Base-by-base conservation (phyloP, 1,139 yeast species). In the Martiniozyma asiatica region DNA sequence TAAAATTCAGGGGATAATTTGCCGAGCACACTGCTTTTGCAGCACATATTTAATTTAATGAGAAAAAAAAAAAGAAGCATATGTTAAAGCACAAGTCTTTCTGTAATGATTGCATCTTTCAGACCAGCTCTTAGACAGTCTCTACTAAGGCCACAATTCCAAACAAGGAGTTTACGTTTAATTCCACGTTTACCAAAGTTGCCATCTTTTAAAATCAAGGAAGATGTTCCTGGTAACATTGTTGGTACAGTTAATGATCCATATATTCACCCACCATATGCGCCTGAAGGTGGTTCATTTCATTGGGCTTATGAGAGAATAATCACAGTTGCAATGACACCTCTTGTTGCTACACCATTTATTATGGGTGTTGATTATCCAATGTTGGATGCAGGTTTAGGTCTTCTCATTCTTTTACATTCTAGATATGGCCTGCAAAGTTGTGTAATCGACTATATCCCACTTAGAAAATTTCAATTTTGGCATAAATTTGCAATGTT, bases 181-280 rank as follows among this genome's bases (percentile, higher is more conserved):
- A 35, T 30, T 27, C 42, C 42, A 34, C 35, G 36, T 21, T 23
- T 38, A 10, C 41, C 43, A 14, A 38, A 36, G 27, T 23, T 39
- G 2, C 41, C 42, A 15, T 26, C 32, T 4, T 32, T 39, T 8
- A 39, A 29, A 28, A 22, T 39, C 4, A 39, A 32, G 12, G 29
- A 32, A 4, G 42, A 39, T 26, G 34, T 85, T 25, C 81, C 89
- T 35, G 45, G 89, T 25, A 61, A 68, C 50, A 68, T 79, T 32
- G 71, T 73, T 23, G 92, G 87, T 17, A 69, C 79, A 6, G 84
- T 78, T 24, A 79, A 79, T 49, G 89, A 79, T 40, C 81, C 89
- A 14, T 73, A 68, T 45, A 60, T 63, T 6, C 65, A 71, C 7
- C 89, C 89, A 31, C 52, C 59, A 29, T 53, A 74, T 10, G 58